phyloP scores from a whole-genome alignment of 345 rosid species.

The Salix purpurea region DNA sequence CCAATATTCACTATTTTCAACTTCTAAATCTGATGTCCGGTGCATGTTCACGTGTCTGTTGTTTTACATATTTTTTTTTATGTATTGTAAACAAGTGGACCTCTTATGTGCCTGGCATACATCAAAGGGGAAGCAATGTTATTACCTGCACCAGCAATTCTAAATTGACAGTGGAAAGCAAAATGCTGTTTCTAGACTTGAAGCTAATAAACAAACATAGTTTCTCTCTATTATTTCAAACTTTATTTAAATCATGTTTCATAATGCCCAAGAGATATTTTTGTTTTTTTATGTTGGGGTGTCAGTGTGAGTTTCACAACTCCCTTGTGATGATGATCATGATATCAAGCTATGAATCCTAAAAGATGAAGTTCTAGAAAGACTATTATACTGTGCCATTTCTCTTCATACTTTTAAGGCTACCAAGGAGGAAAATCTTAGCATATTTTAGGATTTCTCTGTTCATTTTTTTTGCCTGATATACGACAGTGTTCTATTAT shows the following conservation, averaged over 20 bases:
- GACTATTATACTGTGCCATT: background rate
- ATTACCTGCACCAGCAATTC: background rate
- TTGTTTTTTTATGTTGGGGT: background rate
- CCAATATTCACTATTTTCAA: background rate
- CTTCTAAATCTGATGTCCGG: background rate
- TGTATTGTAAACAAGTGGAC: background rate
- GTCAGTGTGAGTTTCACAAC: background rate
- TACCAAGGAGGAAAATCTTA: background rate
- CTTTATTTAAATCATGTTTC: background rate
- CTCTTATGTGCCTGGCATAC: too few species aligned
- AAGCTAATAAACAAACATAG: background rate
- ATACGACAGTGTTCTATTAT: background rate
- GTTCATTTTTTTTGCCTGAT: background rate
- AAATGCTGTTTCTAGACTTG: background rate
- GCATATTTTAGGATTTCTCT: background rate
- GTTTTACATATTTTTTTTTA: background rate
- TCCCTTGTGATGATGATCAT: background rate
- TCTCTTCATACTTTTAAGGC: background rate
- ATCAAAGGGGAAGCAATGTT: background rate
- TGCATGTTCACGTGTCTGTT: background rate
- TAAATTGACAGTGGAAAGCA: background rate
- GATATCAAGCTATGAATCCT: background rate
- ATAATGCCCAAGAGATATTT: background rate
- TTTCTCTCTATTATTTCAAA: background rate
- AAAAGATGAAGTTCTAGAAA: background rate